These are phyloP conservation scores for Fagus crenata DNA, from an alignment of 306 rosid species.

Conservation along the genomic window DNA sequence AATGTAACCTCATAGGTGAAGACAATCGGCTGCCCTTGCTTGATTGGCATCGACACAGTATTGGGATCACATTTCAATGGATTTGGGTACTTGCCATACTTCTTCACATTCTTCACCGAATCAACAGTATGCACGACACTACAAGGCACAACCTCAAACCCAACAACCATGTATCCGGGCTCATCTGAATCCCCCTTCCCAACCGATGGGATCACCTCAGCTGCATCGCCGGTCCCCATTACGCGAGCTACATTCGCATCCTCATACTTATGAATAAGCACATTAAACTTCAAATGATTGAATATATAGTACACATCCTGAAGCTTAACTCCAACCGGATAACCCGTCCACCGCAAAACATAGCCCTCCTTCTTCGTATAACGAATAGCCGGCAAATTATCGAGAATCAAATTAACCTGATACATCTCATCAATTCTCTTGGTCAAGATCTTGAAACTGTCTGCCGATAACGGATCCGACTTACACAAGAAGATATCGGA, in stretches of 20 bases:
- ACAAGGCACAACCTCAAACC: constrained; percentile 95
- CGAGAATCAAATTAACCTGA: constrained; percentile 77
- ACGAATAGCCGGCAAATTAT: constrained; percentile 80
- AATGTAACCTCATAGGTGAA: constrained; percentile 83
- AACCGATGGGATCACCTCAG: constrained; percentile 61
- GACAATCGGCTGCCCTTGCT: constrained; percentile 66
- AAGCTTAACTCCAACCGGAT: constrained; percentile 86
- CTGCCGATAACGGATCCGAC: constrained; percentile 52
- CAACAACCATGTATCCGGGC: constrained; percentile 94
- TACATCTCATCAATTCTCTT: constrained; percentile 95
- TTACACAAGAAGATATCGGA: constrained; percentile 70
- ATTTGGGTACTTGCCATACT: constrained; percentile 53
- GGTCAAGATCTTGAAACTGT: constrained; percentile 68
- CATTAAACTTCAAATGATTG: constrained; percentile 86
- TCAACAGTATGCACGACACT: constrained; percentile 57
- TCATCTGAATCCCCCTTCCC: constrained; percentile 49
- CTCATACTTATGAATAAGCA: constrained; percentile 88
- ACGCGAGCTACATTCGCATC: constrained; percentile 81
- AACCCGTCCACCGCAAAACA: constrained; percentile 81
- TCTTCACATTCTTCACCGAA: constrained; percentile 51
- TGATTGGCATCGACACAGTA: constrained; percentile 68
- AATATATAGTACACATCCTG: constrained; percentile 77
- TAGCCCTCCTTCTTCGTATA: constrained; percentile 79
- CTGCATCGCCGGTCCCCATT: constrained; percentile 93
- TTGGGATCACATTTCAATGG: constrained; percentile 69